Base-by-base conservation (phyloP, 2,329 filamentous ascomycete genomes). In the Coniochaeta prunicola region DNA sequence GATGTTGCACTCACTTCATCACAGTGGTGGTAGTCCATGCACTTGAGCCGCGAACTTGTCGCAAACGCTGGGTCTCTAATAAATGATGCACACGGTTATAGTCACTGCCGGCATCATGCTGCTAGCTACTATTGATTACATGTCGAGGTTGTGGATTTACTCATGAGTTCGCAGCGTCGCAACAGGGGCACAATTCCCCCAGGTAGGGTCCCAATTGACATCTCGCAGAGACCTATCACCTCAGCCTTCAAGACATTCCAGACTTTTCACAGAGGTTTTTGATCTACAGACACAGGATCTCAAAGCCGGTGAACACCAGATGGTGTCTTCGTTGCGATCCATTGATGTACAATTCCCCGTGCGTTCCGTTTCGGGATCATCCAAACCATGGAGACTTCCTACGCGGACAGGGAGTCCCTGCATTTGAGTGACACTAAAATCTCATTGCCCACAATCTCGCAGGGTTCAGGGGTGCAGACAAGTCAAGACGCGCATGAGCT, bases 401-500 rank as follows among this genome's bases (percentile, higher is more conserved):
- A 21, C 24, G 3, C 24, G 3, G 53, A 33, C 28, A 21, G 21
- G 30, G 33, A 10, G 34, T 40, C 54, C 54, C 54, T 56, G 54
- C 54, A 56, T 38, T 9, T 42, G n/a, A n/a, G n/a, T n/a, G 17
- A 19, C 26, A 24, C 54, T 56, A 56, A 56, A 56, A 56, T 56
- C 54, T 56, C 36, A 38, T 42, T 56, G 33, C 45, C 21, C 45
- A 50, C 3, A 30, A 28, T 8, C 30, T 21, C 8, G 31, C 53
- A 55, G 21, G 53, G 53, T 33, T 36, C 53, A 55, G 53, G 53
- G 30, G 12, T 24, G 30, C 21, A 36, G 5, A 53, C 33, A 45
- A 53, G 24, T 60, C 53, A 63, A 60, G 59, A 62, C 62, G 62
- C 60, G 62, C 62, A 64, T 63, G 62, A 55, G 59, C 59, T 67